phyloP scores from a whole-genome alignment of 371 early-diverging fungal genomes.

The Dinochytrium kinnereticum region DNA sequence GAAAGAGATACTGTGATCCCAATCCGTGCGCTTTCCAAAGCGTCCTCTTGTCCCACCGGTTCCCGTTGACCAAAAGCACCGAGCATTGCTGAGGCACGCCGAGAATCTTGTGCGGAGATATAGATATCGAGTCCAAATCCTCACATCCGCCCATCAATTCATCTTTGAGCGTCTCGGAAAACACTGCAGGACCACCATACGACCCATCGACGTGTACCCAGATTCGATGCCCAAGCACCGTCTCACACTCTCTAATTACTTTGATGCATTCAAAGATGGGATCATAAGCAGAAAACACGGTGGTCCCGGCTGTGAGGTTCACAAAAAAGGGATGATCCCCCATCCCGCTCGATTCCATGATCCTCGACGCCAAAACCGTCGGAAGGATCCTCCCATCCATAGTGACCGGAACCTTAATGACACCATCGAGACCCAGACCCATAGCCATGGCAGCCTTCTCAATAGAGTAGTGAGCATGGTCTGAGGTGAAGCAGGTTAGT shows the following conservation, averaged over 20 bases:
- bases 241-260: slow-evolving; percentile 64
- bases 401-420: slow-evolving; percentile 73
- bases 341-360: slow-evolving; percentile 51
- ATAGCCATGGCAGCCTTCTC: slow-evolving; percentile 75
- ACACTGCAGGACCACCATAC: slow-evolving; percentile 81
- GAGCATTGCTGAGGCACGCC: slow-evolving; percentile 87
- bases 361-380: slow-evolving; percentile 50
- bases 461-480: slow-evolving; percentile 80
- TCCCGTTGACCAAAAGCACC: slow-evolving; percentile 63
- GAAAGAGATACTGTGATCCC: slow-evolving; percentile 79
- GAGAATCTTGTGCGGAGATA: slow-evolving; percentile 88
- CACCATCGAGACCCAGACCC: slow-evolving; percentile 75
- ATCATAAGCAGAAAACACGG: slow-evolving; percentile 86
- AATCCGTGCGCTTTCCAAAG: slow-evolving; percentile 67
- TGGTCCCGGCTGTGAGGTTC: slow-evolving; percentile 87
- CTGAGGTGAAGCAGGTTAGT: slow-evolving; percentile 75
- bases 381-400: slow-evolving; percentile 69
- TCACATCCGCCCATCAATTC: slow-evolving; percentile 52
- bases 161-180: slow-evolving; percentile 56
- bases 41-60: slow-evolving; percentile 40
- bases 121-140: slow-evolving; percentile 72
- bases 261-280: slow-evolving; percentile 65
- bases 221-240: slow-evolving; percentile 36
- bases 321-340: slow-evolving; percentile 75
- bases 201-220: slow-evolving; percentile 90